Base-by-base conservation (phyloP, 2,329 filamentous ascomycete species). In the Ceratocystis alfenasii region DNA sequence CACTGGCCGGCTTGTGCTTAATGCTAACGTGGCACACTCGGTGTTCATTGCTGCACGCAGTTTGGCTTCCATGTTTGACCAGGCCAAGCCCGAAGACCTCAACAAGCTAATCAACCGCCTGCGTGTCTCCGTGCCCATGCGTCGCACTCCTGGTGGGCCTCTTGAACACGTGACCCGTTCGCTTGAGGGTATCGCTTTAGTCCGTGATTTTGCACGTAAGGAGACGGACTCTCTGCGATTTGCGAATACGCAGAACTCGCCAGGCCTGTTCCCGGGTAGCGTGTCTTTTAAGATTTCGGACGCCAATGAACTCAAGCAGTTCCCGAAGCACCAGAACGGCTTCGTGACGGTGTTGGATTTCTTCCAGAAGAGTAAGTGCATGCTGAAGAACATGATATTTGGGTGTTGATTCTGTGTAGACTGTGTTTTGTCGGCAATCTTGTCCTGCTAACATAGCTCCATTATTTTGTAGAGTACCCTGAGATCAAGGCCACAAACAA, bases 21-120 rank as follows among this genome's bases (percentile, higher is more conserved):
- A 85, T 68, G 75, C 76, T 60, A 84, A 85, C 66, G 78, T 83
- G 8, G 79, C 79, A 0, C 78, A 83, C 68, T 79, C 78, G 2
- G 76, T 83, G 20, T 84, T 84, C 72, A 28, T 64, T 44, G 22
- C 72, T 71, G 10, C 60, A 72, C 28, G 73, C 15, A 62, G 44
- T 36, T 36, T 68, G 25, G 46, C 22, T n/a, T 33, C 46, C 7
- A 62, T 66, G 48, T 62, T 68, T n/a, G 45, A 57, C 6, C 15
- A 28, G n/a, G 57, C 64, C 20, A 36, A 60, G 71, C 74, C 81
- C 0, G 79, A 85, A 25, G 83, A 81, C 2, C 45, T 65, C 25
- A 55, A 59, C 22, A 84, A 85, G 70, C 77, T 92, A 25, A 45
- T 68, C 2, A 53, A 65, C 44, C 60, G 62, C 15, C 61, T 68